Evolutionary conservation across 441 rosid genomes (phyloP).

Genomic region (Pelargonium citronellum): DNA sequence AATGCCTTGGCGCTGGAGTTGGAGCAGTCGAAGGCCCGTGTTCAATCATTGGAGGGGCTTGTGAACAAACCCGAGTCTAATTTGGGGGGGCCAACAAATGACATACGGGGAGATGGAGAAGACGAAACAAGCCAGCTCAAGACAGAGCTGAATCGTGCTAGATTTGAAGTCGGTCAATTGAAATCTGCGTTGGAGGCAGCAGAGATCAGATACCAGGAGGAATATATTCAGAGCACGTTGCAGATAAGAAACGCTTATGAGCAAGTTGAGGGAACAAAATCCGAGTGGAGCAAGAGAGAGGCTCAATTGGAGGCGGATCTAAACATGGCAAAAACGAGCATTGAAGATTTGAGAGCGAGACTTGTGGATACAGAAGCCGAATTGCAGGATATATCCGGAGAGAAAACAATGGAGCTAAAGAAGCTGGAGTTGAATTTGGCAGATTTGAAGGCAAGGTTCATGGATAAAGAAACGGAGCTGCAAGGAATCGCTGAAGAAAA

Average conservation of each 20-base stretch:
- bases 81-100: not conserved
- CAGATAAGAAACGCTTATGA: constrained; percentile 41
- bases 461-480: constrained; percentile 62
- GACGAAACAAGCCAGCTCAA: constrained; percentile 30
- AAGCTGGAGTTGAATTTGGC: constrained; percentile 41
- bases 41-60: constrained; percentile 15
- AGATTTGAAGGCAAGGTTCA: constrained; percentile 53
- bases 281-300: constrained; percentile 42
- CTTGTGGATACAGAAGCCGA: no score
- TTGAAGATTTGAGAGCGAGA: no score
- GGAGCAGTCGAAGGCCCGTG: constrained; percentile 22
- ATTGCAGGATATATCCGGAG: no score
- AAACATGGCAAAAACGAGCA: no score
- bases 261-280: constrained; percentile 38
- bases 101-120: constrained; percentile 11
- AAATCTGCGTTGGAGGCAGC: constrained; percentile 50
- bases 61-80: constrained; percentile 17
- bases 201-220: constrained; percentile 44
- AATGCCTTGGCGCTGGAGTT: constrained; percentile 18
- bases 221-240: constrained; percentile 29
- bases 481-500: constrained; percentile 55
- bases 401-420: constrained; percentile 32
- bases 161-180: constrained; percentile 47
- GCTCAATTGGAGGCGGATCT: constrained; percentile 15
- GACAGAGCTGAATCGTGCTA: constrained; percentile 44